phyloP scores from a whole-genome alignment of 768 basidiomycete genomes.

The Polyporus arcularius region DNA sequence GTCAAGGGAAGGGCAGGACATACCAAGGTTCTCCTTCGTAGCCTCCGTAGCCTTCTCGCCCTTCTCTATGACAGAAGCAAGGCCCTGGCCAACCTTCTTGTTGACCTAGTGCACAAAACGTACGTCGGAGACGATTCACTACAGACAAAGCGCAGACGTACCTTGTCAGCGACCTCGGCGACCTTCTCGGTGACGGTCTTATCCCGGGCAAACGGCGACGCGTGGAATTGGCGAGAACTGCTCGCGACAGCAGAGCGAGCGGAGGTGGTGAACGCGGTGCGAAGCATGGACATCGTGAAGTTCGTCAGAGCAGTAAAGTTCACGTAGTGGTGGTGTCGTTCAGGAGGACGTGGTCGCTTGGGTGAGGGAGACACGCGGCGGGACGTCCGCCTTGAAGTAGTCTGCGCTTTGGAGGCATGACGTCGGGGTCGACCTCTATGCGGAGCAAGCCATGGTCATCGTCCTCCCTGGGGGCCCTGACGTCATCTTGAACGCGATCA shows the following conservation, averaged over 20 bases:
- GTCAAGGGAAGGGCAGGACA: neutral
- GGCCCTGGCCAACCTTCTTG: conserved; percentile 38
- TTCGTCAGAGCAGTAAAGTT: neutral
- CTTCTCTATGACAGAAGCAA: conserved; percentile 44
- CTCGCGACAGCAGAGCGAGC: conserved; percentile 21
- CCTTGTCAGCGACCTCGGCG: conserved; percentile 40
- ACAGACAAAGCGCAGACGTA: conserved; percentile 13
- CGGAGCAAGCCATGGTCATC: conserved; percentile 4
- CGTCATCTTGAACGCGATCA: conserved; percentile 12
- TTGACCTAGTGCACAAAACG: conserved; percentile 36
- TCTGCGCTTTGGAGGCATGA: conserved; percentile 7
- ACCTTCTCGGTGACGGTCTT: conserved; percentile 40
- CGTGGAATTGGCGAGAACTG: conserved; percentile 30
- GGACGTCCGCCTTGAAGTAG: conserved; percentile 2
- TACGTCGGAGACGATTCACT: too few species aligned
- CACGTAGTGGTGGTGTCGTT: neutral
- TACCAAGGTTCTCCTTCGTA: conserved; percentile 40
- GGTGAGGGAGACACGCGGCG: neutral
- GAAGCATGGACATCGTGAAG: conserved; percentile 28
- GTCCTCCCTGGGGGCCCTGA: neutral
- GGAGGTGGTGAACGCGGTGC: conserved; percentile 26
- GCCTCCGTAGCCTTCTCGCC: conserved; percentile 41
- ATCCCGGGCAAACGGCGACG: conserved; percentile 28
- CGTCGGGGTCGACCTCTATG: conserved; percentile 14
- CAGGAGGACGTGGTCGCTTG: neutral